These are phyloP conservation scores for Peronosclerospora sorghi DNA, from an alignment of 352 stramenopile species.

Conservation along the genomic window DNA sequence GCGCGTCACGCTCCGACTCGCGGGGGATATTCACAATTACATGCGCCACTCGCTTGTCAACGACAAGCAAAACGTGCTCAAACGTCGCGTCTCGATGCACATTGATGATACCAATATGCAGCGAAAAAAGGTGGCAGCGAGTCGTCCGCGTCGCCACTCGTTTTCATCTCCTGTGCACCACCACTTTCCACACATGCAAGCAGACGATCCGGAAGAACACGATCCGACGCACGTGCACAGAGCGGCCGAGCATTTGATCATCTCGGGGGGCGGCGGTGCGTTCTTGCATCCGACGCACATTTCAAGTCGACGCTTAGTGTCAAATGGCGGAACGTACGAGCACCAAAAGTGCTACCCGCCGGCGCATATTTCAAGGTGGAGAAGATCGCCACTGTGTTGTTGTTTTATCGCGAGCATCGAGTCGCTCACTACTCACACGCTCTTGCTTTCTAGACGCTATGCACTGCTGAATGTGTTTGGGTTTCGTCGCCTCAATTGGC, in stretches of 20 bases:
- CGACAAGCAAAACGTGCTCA: conserved; percentile 15
- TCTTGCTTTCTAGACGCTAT: conserved; percentile 78
- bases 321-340: conserved; percentile 65
- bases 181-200: conserved; percentile 72
- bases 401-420: no score
- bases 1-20: conserved; percentile 65
- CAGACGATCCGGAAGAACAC: conserved; percentile 6
- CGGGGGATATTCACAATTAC: conserved; percentile 92
- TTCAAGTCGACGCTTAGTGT: conserved; percentile 39
- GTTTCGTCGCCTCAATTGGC: conserved; percentile 90
- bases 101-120: conserved; percentile 5
- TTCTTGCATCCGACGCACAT: conserved; percentile 87
- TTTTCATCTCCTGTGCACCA: conserved; percentile 30
- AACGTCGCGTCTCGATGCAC: conserved; percentile 21
- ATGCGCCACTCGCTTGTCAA: conserved; percentile 74
- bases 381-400: no score
- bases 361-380: conserved; percentile 61
- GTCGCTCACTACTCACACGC: no score
- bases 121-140: conserved; percentile 7
- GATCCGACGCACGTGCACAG: conserved; percentile 8
- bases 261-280: conserved; percentile 84
- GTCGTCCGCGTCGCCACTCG: conserved; percentile 21
- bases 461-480: conserved; percentile 76
- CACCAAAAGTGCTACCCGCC: conserved; percentile 78
- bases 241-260: conserved; percentile 69